Base-by-base conservation (phyloP, 352 stramenopile genomes). In the Phytophthora pluvialis region DNA sequence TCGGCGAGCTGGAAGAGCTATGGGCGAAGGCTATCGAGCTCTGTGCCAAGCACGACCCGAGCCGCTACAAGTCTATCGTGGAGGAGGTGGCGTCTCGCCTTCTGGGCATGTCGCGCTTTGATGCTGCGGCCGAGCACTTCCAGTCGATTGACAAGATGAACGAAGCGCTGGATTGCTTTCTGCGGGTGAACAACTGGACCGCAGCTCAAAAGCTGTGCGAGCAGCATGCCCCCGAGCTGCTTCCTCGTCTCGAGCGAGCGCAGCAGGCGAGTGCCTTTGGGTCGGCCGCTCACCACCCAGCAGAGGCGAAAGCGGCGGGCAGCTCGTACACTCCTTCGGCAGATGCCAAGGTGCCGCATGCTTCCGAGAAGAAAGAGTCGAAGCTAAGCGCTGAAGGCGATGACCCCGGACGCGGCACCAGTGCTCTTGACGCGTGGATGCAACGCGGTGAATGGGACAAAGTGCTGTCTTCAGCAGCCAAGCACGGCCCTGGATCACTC, bases 361-460 rank as follows among this genome's bases (percentile, higher is more conserved):
- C 43, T 13, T 53, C 74, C 3, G 75, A 87, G 45, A 72, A 78
- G 15, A 92, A 89, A 35, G 80, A 93, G 50, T 61, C 73, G 26
- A 92, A 89, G 51, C 46, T 75, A 10, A 68, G 36, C 35, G 35
- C 56, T 80, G 60, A 89, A 68, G 67, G 71, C 50, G 74, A 81
- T 60, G 66, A 78, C 51, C 63, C 64, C 52, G 44, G 67, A 53
- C 67, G 78, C 48, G 68, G 78, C 64, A 74, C 79, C 15, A 83
- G 59, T 50, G 94, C 91, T 4, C 67, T 98, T 31, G 90, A 98
- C 50, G 83, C 97, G 28, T 95, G 96, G 72, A 97, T 96, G 66
- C 89, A 98, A 64, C 87, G 90, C 26, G 91, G 90, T 16, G 90
- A 98, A 67, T 98, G 95, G 94, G 92, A 98, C 68, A 91, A 94